Evolutionary conservation across 495 filamentous ascomycete species (phyloP), one percentile per base, ranked within the genome.

Genomic region (Thermothielavioides terrestris): DNA sequence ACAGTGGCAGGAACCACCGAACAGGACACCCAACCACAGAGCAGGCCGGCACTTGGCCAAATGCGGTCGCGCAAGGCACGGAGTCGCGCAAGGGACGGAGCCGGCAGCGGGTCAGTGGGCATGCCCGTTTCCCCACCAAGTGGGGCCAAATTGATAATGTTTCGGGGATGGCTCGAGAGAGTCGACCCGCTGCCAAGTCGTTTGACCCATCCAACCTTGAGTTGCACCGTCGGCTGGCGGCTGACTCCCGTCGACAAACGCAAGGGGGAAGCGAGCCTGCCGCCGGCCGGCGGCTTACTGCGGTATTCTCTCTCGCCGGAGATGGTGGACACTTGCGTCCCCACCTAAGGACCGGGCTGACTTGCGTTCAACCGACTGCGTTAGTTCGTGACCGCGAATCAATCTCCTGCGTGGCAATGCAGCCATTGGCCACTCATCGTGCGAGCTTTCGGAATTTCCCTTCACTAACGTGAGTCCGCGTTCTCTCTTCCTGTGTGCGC

Each of bases 41-140:
- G 21, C 38, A 12, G 27, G 35, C 43, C 37, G 44, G 40, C 46
- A 50, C 52, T 55, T 55, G 52, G 32, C 46, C 46, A 25, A 11
- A 55, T 50, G 12, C 17, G 52, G 50, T 36, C 20, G 27, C 3
- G 35, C 23, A 17, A n/a, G 8, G n/a, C n/a, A n/a, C n/a, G n/a
- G n/a, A n/a, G n/a, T n/a, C n/a, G n/a, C n/a, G n/a, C n/a, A n/a
- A n/a, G 47, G 28, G 37, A 26, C n/a, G n/a, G 21, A 20, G 14
- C 32, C 50, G 46, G 46, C 36, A 18, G 26, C 20, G n/a, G 35
- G 40, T 25, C 20, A 35, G 46, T 46, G 31, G 46, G n/a, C n/a
- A n/a, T n/a, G n/a, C n/a, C n/a, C n/a, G n/a, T n/a, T n/a, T n/a
- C n/a, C n/a, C n/a, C n/a, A n/a, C n/a, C n/a, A n/a, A n/a, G 32